Conservation (phyloP, 2,329 filamentous ascomycete species). For the Pseudopithomyces maydicus region DNA sequence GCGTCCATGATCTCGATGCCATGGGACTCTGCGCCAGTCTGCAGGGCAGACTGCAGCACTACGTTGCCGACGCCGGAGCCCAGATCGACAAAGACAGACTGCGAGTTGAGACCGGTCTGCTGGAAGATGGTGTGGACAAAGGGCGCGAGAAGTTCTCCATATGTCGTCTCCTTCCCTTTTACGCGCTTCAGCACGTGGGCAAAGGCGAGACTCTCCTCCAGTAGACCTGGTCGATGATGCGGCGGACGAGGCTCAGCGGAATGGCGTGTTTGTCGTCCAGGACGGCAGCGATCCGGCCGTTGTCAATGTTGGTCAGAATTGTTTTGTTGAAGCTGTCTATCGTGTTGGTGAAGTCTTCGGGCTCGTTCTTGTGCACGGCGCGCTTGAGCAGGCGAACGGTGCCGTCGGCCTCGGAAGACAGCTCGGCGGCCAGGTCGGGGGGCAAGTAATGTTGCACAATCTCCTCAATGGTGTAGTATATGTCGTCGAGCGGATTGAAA, state of each 20-base stretch:
- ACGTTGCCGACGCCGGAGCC: slow-evolving; percentile 97
- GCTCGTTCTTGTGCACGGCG: slow-evolving; percentile 69
- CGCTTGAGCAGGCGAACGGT: slow-evolving; percentile 78
- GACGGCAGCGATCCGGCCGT: slow-evolving; percentile 74
- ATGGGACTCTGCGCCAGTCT: slow-evolving; percentile 93
- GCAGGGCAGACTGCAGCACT: slow-evolving; percentile 88
- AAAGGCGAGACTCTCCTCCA: slow-evolving; percentile 87
- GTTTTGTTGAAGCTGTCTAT: slow-evolving; percentile 78
- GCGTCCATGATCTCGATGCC: slow-evolving; percentile 97
- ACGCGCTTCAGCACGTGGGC: slow-evolving; percentile 85
- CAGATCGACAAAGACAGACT: slow-evolving; percentile 89
- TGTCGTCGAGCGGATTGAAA: slow-evolving; percentile 70
- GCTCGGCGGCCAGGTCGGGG: slow-evolving; percentile 67
- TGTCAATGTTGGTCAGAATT: slow-evolving; percentile 67
- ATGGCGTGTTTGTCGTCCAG: slow-evolving; percentile 72
- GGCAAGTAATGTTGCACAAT: slow-evolving; percentile 76
- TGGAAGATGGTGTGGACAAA: slow-evolving; percentile 85
- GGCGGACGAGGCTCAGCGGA: slow-evolving; percentile 68
- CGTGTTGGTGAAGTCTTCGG: slow-evolving; percentile 72
- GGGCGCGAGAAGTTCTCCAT: slow-evolving; percentile 86
- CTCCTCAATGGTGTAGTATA: slow-evolving; percentile 67
- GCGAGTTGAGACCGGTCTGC: slow-evolving; percentile 76
- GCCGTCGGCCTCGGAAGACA: slow-evolving; percentile 74
- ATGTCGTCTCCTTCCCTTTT: slow-evolving; percentile 76
- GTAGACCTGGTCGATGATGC: slow-evolving; percentile 87